Base-by-base conservation (phyloP, 257 asterid species). In the Echites panduratus region DNA sequence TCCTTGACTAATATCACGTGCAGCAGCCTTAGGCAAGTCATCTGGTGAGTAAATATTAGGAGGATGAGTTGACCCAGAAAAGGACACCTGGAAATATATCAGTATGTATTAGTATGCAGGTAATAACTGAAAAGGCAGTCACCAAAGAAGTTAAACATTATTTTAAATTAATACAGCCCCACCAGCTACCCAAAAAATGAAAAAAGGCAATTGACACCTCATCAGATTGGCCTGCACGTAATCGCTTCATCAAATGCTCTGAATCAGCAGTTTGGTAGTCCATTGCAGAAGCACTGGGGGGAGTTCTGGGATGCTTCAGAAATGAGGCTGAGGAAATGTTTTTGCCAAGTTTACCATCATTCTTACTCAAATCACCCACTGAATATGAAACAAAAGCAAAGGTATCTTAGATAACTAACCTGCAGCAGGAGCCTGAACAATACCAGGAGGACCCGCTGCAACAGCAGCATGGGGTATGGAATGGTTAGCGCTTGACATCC, bases 1-100 rank as follows among this genome's bases (percentile, higher is more conserved):
- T 71, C 99, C 99, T 80, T 94, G 98, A 79, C 87, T 90, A 76
- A 94, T 93, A 68, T 86, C 92, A 70, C 98, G 88, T 62, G 85
- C 81, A 73, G 88, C 96, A 79, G 86, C 82, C 88, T 89, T 94
- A 49, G 99, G 99, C 77, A 94, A 96, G 85, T 94, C 99, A 81
- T 94, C 99, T 50, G 89, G 89, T 70, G 99, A 89, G 84, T 82
- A 86, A 67, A 81, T 78, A 80, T 84, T 86, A 35, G 93, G 81
- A 48, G 87, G 89, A 82, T 92, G 97, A 73, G 91, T 82, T 12
- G 97, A 79, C 75, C 97, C 95, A 75, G 98, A 89, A 84, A 89
- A 91, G 57, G 96, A 88, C 57, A 92, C 96, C 98, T 94, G 78
- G 44, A 82, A 38, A 59, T 70, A 14, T 45, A 44, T 43, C 16